These are phyloP conservation scores for Ceriops tagal DNA, from an alignment of 345 rosid genomes.

Conservation along the genomic window DNA sequence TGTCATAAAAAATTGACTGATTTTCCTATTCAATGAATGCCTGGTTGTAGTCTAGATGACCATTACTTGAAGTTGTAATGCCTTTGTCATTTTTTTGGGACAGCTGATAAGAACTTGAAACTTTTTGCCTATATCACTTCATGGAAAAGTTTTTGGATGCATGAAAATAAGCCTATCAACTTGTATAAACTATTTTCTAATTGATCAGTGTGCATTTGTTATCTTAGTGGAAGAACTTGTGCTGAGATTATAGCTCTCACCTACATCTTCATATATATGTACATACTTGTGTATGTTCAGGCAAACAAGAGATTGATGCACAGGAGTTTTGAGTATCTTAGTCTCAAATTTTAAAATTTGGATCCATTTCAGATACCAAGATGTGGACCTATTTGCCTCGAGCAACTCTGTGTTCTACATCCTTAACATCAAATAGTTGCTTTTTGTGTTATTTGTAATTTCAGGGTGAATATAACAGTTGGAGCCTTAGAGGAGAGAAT, in stretches of 20 bases:
- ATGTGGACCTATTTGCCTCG: background rate
- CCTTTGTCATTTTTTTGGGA: background rate
- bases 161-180: background rate
- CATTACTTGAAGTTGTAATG: background rate
- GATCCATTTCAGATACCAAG: background rate
- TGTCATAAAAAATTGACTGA: background rate
- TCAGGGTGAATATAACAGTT: conserved; percentile 64
- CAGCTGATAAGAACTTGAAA: background rate
- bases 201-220: too few species aligned
- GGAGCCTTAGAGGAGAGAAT: conserved; percentile 68
- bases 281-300: background rate
- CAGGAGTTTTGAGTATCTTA: background rate
- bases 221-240: background rate
- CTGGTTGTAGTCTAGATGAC: background rate
- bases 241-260: too few species aligned
- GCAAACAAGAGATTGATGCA: background rate
- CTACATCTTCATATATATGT: background rate
- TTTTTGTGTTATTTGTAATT: conserved; percentile 18
- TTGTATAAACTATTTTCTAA: too few species aligned
- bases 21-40: background rate
- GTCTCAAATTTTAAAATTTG: background rate
- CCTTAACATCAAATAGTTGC: background rate
- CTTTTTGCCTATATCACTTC: background rate
- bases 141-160: background rate
- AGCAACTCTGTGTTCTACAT: background rate